Base-by-base conservation (phyloP, 2,329 filamentous ascomycete species). In the Penicillium verrucosum region DNA sequence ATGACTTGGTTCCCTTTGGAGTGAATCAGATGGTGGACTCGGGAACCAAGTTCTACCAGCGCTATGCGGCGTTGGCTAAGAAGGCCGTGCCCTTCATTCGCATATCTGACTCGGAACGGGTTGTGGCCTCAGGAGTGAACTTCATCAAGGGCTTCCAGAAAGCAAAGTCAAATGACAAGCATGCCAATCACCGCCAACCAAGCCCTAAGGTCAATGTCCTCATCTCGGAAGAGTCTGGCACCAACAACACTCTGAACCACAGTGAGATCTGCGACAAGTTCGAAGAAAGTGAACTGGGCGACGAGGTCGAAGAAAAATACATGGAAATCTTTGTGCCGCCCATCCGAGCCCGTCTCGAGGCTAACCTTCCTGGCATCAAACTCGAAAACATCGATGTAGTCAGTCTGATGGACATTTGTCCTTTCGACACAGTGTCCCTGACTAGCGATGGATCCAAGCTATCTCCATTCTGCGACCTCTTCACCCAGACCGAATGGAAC, bases 341-440 rank as follows among this genome's bases (percentile, higher is more conserved):
- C 0, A 89, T 96, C 34, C 81, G 82, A n/a, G 73, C 80, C 2
- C 85, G 90, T 8, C 74, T 96, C 40, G 91, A 92, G 68, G 66
- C 75, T 14, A 83, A 87, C 58, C 79, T 97, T 0, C 81, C 81
- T 0, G 88, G 89, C 2, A 86, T 83, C 5, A 85, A 88, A 59
- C 72, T 96, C 41, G 83, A 82, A 3, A 69, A 79, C 12, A 68
- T 77, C 1, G 86, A 93, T 34, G 84, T 86, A 0, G 78, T 92
- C 55, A 83, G 82, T 56, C 71, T 97, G 34, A 96, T 97, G 91
- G 91, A 96, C 66, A 79, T 96, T 58, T 97, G 92, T 68, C 87
- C 92, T 0, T 96, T 91, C 75, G 82, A 88, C 64, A 93, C 90
- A 0, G 85, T 96, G n/a, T 85, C 87, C 9, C 42, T 54, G 6